Evolutionary conservation across 2,329 filamentous ascomycete genomes (phyloP).

Genomic region (Aschersonia sp.): DNA sequence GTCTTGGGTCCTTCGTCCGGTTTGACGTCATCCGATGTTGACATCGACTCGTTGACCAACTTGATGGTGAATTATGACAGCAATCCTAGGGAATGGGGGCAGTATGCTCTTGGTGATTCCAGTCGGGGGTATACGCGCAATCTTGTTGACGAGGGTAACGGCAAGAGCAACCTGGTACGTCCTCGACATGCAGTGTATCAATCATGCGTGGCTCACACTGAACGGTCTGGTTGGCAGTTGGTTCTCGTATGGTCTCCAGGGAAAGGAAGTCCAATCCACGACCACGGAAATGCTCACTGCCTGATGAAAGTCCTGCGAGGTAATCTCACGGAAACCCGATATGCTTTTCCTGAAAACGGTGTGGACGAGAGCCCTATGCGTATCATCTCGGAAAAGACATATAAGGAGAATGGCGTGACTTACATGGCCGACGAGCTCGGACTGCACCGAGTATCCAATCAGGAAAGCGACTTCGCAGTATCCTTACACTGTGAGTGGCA

Average conservation of each 20-base stretch:
- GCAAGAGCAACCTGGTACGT: slow-evolving; percentile 56
- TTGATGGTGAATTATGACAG: slow-evolving; percentile 67
- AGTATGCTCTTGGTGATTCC: slow-evolving; percentile 59
- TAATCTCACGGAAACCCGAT: slow-evolving; percentile 66
- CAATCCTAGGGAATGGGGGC: slow-evolving; percentile 53
- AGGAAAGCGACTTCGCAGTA: slow-evolving; percentile 60
- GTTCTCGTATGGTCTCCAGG: slow-evolving; percentile 82
- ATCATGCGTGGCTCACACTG: background rate
- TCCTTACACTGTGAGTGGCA: slow-evolving; percentile 57
- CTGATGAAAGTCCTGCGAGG: slow-evolving; percentile 82
- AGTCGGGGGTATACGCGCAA: slow-evolving; percentile 71
- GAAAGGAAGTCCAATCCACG: slow-evolving; percentile 73
- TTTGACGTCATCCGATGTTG: slow-evolving; percentile 66
- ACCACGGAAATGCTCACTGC: slow-evolving; percentile 80
- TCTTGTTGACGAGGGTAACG: slow-evolving; percentile 80
- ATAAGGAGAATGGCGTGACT: slow-evolving; percentile 59
- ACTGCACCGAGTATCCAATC: slow-evolving; percentile 70
- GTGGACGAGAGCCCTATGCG: slow-evolving; percentile 40
- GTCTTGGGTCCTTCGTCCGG: slow-evolving; percentile 70
- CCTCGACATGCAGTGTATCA: background rate
- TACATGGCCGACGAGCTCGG: slow-evolving; percentile 90
- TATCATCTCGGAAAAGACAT: slow-evolving; percentile 52
- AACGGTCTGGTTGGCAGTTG: slow-evolving; percentile 34
- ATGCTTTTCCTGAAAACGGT: slow-evolving; percentile 47
- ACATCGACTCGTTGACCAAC: slow-evolving; percentile 53